Evolutionary conservation across 768 basidiomycete genomes (phyloP).

Genomic region (Pleurotus eryngii): DNA sequence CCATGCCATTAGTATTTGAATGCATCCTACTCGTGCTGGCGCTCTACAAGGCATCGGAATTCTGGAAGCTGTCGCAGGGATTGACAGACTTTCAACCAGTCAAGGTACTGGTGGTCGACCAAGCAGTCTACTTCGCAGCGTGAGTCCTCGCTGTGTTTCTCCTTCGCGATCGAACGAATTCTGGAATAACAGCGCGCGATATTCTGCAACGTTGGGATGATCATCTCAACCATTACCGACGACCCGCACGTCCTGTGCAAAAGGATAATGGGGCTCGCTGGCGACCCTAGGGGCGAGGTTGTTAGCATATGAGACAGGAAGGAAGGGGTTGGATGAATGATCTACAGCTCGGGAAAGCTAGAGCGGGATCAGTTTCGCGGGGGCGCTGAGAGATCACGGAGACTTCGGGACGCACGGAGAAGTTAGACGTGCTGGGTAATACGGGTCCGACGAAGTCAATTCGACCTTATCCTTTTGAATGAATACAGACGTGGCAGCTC

Average conservation of each 20-base stretch:
- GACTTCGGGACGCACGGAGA: too few relatives aligned
- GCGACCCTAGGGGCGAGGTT: not conserved
- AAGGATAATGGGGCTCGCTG: too few relatives aligned
- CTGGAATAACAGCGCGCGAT: not conserved
- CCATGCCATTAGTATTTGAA: not conserved
- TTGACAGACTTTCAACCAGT: not conserved
- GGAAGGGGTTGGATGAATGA: not conserved
- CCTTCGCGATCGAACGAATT: not conserved
- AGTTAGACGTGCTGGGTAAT: too few relatives aligned
- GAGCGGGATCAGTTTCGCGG: too few relatives aligned
- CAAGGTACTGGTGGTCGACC: too few relatives aligned
- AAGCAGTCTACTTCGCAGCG: conserved; percentile 1
- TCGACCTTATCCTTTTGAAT: too few relatives aligned
- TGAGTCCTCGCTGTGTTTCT: not conserved
- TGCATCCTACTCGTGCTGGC: not conserved
- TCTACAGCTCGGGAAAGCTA: not conserved
- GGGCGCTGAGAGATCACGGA: too few relatives aligned
- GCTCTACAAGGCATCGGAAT: conserved; percentile 1
- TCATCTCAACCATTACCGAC: not conserved
- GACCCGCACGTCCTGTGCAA: not conserved
- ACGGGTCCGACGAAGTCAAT: too few relatives aligned
- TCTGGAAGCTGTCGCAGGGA: not conserved
- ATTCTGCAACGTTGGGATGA: conserved; percentile 6
- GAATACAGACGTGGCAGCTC: too few relatives aligned
- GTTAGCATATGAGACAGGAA: not conserved